Percentiles rank a stretch among this genome's conserved stretches.
Evolutionary conservation across 768 basidiomycete species (phyloP).

Genomic region (Russula sp.): DNA sequence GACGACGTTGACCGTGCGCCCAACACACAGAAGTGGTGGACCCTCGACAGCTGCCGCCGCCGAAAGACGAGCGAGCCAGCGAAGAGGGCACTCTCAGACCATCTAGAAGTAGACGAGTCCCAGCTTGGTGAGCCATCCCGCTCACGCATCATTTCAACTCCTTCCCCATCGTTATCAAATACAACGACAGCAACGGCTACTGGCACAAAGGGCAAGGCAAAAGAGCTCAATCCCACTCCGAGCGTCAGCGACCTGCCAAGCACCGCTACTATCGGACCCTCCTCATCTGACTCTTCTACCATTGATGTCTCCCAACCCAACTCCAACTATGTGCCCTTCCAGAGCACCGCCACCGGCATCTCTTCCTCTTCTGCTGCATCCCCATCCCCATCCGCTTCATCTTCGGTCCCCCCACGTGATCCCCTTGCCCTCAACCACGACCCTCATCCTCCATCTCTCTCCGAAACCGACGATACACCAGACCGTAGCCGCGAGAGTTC

Average conservation of each 20-base stretch:
- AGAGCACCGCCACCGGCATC: slow-evolving; percentile 3
- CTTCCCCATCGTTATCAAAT: neutral
- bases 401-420: slow-evolving; percentile 12
- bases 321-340: neutral
- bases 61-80: slow-evolving; percentile 2
- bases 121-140: neutral
- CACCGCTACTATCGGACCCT: neutral
- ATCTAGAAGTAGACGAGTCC: neutral
- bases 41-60: slow-evolving; percentile 5
- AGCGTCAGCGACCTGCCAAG: neutral
- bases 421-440: slow-evolving; percentile 17
- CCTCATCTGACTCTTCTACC: slow-evolving; percentile 8
- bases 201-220: slow-evolving; percentile 9
- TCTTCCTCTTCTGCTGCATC: neutral
- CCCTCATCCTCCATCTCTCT: neutral
- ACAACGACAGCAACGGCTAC: neutral
- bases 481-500: neutral
- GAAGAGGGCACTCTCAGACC: neutral
- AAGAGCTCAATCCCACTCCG: neutral
- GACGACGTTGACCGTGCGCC: neutral
- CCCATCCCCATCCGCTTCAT: neutral
- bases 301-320: neutral
- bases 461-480: neutral
- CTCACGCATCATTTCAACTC: neutral
- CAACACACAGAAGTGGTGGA: slow-evolving; percentile 11